Base-by-base conservation (phyloP, 2,329 filamentous ascomycete species). In the Penicillium sp. region DNA sequence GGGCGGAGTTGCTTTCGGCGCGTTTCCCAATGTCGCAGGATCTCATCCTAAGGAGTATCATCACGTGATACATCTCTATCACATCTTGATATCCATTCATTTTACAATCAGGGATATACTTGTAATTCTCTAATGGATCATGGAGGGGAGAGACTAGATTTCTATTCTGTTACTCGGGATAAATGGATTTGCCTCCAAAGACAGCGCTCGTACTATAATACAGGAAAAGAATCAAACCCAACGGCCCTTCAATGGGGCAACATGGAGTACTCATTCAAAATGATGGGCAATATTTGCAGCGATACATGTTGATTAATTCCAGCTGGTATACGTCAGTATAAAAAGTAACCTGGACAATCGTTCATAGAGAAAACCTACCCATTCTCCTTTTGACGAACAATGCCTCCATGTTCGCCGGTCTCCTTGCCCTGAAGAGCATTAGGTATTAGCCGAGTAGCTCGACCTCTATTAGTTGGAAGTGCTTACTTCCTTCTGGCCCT, bases 401-500 rank as follows among this genome's bases (percentile, higher is more conserved):
- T 87, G 45, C 82, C 86, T 48, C 85, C 88, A 57, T 85, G 80
- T n/a, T 81, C 73, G 3, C 88, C 88, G 33, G 79, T 85, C 72
- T 93, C 64, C 62, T 72, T 69, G 35, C 69, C 71, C 71, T 74
- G 42, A 19, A 52, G 10, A 39, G 9, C 27, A 49, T 45, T 31
- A 27, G 13, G 19, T 29, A 35, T 63, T 26, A 62, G 55, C 23
- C 23, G 44, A 58, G 25, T n/a, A 47, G 23, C 46, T 43, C 14
- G 19, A 35, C 27, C 10, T 25, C 27, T 3, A 16, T 46, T 43
- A 37, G 31, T 25, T 35, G 46, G 9, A 35, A 78, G 43, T 19
- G 31, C 84, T 64, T 83, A 91, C 89, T 68, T 89, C 86, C 75
- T 91, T 88, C 58, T 91, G 89, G 19, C 90, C 90, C 77, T 99